phyloP scores from a whole-genome alignment of 73 alveolate genomes.

The Tetrahymena borealis region DNA sequence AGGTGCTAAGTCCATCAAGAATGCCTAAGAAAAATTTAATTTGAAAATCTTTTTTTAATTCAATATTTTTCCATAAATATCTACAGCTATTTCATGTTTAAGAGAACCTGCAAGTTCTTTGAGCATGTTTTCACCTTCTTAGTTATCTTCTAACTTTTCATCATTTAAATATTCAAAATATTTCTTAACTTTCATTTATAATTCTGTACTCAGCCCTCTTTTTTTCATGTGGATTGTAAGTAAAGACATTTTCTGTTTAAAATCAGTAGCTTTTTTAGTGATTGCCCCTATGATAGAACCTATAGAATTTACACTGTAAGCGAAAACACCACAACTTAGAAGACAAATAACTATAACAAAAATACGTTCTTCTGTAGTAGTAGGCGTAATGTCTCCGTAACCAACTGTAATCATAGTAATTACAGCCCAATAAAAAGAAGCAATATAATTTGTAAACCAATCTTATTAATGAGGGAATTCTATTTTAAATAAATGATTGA shows the following conservation, averaged over 20 bases:
- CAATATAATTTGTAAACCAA: conserved; percentile 25
- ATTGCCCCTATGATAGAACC: background rate
- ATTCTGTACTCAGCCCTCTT: background rate
- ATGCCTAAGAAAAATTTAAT: background rate
- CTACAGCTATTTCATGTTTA: background rate
- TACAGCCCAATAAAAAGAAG: conserved; percentile 37
- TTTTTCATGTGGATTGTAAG: background rate
- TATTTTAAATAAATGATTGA: background rate
- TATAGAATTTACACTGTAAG: background rate
- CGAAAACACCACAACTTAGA: background rate
- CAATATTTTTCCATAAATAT: background rate
- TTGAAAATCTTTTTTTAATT: background rate
- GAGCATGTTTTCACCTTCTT: background rate
- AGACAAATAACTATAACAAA: background rate
- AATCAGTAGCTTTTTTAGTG: background rate
- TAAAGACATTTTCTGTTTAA: background rate
- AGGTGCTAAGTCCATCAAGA: background rate
- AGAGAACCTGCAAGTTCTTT: background rate
- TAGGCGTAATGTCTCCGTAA: conserved; percentile 87
- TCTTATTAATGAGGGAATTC: background rate
- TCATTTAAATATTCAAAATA: conserved; percentile 6
- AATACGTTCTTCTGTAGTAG: conserved; percentile 29
- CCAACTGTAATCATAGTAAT: conserved; percentile 54
- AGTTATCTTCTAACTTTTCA: background rate
- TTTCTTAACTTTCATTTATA: conserved; percentile 8